phyloP scores from a whole-genome alignment of 139 green algal species.

The Pseudopediastrum boryanum region DNA sequence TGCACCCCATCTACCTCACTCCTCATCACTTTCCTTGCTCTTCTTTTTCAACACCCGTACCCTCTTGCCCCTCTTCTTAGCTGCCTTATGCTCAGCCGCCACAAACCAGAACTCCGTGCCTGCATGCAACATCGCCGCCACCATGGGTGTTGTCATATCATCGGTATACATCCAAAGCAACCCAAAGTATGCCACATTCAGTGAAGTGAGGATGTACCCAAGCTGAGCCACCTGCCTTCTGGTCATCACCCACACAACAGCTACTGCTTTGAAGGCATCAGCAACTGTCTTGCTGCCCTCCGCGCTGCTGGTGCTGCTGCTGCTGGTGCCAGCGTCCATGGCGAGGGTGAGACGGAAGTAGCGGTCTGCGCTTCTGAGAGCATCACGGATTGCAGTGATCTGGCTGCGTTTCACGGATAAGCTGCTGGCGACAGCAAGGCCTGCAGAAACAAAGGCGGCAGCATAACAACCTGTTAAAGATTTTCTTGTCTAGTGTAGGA shows the following conservation, averaged over 20 bases:
- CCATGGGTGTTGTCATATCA: slow-evolving; percentile 35
- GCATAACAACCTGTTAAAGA: too few relatives aligned
- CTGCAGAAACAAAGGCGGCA: slow-evolving; percentile 16
- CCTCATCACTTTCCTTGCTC: too few relatives aligned
- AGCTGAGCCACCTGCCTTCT: slow-evolving; percentile 19
- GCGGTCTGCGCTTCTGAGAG: slow-evolving; percentile 25
- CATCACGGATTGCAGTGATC: slow-evolving; percentile 23
- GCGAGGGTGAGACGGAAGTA: slow-evolving; percentile 39
- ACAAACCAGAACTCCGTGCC: slow-evolving; percentile 30
- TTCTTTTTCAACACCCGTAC: too few relatives aligned
- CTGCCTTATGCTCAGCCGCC: not conserved
- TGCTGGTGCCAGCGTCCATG: not conserved
- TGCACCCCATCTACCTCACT: too few relatives aligned
- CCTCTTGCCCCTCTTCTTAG: too few relatives aligned
- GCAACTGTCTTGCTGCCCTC: not conserved
- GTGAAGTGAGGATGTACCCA: slow-evolving; percentile 31
- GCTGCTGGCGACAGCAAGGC: not conserved
- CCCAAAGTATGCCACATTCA: slow-evolving; percentile 36
- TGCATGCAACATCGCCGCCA: slow-evolving; percentile 29
- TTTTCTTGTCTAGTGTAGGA: too few relatives aligned
- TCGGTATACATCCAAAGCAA: slow-evolving; percentile 36
- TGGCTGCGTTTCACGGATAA: slow-evolving; percentile 19
- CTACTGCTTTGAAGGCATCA: slow-evolving; percentile 16
- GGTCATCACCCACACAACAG: slow-evolving; percentile 39
- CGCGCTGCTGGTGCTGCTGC: not conserved